These are phyloP conservation scores for Annulohypoxylon stygium DNA, from an alignment of 495 filamentous ascomycete genomes.

Conservation along the genomic window DNA sequence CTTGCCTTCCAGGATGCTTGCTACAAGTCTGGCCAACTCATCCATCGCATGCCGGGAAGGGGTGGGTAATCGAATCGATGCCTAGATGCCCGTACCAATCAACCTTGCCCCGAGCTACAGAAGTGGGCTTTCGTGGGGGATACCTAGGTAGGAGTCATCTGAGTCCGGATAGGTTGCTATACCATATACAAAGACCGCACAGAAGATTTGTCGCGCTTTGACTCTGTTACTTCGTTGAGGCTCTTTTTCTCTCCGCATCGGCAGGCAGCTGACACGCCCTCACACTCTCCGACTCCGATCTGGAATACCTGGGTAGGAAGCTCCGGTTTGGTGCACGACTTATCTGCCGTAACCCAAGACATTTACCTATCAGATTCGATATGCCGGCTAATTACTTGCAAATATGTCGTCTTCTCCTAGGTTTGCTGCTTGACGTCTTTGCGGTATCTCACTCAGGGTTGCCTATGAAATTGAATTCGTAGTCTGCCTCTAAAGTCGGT, in stretches of 20 bases:
- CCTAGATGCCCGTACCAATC: conserved; percentile 40
- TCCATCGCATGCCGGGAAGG: conserved; percentile 26
- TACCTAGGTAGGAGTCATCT: conserved; percentile 31
- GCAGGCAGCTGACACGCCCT: conserved; percentile 11
- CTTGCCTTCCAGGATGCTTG: conserved; percentile 28
- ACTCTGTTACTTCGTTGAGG: not conserved
- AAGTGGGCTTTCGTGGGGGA: conserved; percentile 45
- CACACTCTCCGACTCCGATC: not conserved
- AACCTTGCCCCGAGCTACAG: conserved; percentile 28
- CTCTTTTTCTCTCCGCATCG: conserved; percentile 7
- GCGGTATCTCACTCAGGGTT: conserved; percentile 1
- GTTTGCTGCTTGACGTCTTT: conserved; percentile 12
- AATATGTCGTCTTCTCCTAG: not conserved
- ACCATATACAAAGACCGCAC: conserved; percentile 16
- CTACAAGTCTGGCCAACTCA: conserved; percentile 27
- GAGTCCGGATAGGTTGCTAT: conserved; percentile 16
- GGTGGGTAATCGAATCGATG: conserved; percentile 29
- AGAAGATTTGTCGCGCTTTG: conserved; percentile 33
- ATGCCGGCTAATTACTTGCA: conserved; percentile 8
- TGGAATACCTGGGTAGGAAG: conserved; percentile 5
- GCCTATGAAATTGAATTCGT: not conserved
- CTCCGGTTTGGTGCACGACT: not conserved
- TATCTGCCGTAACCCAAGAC: conserved; percentile 5
- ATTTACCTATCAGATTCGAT: not conserved
- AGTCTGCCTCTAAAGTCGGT: not conserved